Base-by-base conservation (phyloP, 257 asterid genomes). In the Plantago major region DNA sequence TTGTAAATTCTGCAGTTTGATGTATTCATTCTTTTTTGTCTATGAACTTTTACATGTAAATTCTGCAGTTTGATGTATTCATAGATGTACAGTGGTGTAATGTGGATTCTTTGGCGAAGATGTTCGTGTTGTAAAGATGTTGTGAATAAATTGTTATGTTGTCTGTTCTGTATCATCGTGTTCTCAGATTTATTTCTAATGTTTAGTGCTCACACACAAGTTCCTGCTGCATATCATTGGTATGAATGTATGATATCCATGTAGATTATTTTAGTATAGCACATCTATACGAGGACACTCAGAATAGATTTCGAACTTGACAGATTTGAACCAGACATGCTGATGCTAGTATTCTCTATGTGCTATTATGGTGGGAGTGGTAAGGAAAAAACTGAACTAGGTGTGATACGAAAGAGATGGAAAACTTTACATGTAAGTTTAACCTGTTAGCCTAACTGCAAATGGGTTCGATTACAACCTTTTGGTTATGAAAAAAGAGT, bases 351-450 rank as follows among this genome's bases (percentile, higher is more conserved):
- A 53, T 87, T 87, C 74, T 84, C 96, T 52, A 84, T 90, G 54
- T 87, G 96, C 74, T 71, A 84, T 60, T 88, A 82, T 52, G 94
- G 91, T 18, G 89, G 94, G 49, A 93, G 94, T 48, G 82, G 64
- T 42, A 79, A 76, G 64, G 91, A 82, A 74, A 74, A 22, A 33
- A 67, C 70, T 37, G 89, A 78, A 48, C 72, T 88, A 10, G 79
- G 85, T 7, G 55, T 71, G 15, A 75, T 84, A 70, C 74, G 94
- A 48, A 82, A 70, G 81, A 71, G 89, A 65, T 88, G 94, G 96
- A 81, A 79, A 61, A 81, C 75, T 12, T 71, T 84, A 63, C 94
- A 76, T 42, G 96, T 82, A 73, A 82, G 89, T 69, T 17, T 15
- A 26, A 28, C 42, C 9, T 44, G 7, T 66, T 54, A 33, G 46